Conservation (phyloP, 2,329 filamentous ascomycete genomes). For the Stylonectria norvegica region DNA sequence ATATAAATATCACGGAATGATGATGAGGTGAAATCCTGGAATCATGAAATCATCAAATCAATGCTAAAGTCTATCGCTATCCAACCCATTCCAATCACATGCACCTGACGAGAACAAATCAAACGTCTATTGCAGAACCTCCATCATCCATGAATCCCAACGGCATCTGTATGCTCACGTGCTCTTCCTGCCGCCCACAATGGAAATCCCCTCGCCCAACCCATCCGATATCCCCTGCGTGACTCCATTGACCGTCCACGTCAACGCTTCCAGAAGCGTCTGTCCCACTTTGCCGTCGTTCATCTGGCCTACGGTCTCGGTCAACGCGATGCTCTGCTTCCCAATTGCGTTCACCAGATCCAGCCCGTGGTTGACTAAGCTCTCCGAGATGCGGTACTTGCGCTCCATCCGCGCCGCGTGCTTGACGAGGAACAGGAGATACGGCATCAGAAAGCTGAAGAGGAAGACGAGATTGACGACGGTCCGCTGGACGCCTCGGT, state of each 20-base stretch:
- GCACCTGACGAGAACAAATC: too few relatives aligned
- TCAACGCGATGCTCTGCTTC: slow-evolving; percentile 54
- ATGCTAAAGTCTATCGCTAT: too few relatives aligned
- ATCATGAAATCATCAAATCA: too few relatives aligned
- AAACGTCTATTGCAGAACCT: too few relatives aligned
- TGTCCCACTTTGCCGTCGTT: slow-evolving; percentile 64
- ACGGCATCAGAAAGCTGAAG: slow-evolving; percentile 59
- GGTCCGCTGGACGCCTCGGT: slow-evolving; percentile 52
- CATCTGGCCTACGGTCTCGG: slow-evolving; percentile 55
- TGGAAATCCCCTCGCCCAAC: slow-evolving; percentile 39
- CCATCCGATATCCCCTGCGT: slow-evolving; percentile 67
- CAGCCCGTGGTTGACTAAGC: slow-evolving; percentile 67
- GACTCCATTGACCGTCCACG: slow-evolving; percentile 62
- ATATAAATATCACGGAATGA: too few relatives aligned
- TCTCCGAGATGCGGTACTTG: slow-evolving; percentile 64
- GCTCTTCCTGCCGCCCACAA: slow-evolving; percentile 16
- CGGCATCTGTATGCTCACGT: not conserved
- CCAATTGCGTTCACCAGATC: slow-evolving; percentile 54
- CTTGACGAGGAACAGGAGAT: slow-evolving; percentile 52
- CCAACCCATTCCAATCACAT: too few relatives aligned
- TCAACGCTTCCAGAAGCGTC: slow-evolving; percentile 50
- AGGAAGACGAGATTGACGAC: slow-evolving; percentile 59
- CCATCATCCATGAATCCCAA: not conserved
- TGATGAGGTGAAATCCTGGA: too few relatives aligned
- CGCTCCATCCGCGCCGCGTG: slow-evolving; percentile 61